Conservation (phyloP, 305 asterid genomes). For the Vinca major region DNA sequence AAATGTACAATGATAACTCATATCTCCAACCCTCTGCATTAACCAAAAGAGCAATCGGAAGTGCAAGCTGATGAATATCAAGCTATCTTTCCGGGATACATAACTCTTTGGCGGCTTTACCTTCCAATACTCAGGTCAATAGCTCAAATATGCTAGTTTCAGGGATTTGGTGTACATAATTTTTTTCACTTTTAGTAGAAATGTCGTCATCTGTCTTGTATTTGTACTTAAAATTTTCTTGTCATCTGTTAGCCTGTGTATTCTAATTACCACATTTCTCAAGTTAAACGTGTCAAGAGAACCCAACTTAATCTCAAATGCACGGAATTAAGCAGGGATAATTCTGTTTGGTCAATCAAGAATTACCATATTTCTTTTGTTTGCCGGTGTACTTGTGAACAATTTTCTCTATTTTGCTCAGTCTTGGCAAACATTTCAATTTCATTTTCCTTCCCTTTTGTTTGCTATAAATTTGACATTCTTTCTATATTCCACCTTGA, state of each 20-base stretch:
- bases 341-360: too few relatives aligned
- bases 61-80: background rate
- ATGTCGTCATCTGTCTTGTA: background rate
- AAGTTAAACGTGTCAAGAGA: too few relatives aligned
- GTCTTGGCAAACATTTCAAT: too few relatives aligned
- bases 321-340: too few relatives aligned
- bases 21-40: slow-evolving; percentile 8
- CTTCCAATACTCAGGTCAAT: slow-evolving; percentile 9
- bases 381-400: too few relatives aligned
- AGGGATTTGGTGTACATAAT: background rate
- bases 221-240: background rate
- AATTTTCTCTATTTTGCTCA: too few relatives aligned
- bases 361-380: too few relatives aligned
- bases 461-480: too few relatives aligned
- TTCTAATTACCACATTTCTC: too few relatives aligned
- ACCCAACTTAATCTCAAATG: too few relatives aligned
- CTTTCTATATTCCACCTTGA: too few relatives aligned
- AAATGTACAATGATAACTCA: background rate
- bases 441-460: too few relatives aligned
- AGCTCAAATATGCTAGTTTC: background rate
- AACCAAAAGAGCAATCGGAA: slow-evolving; percentile 3
- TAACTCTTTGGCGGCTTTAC: slow-evolving; percentile 2
- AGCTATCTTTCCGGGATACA: slow-evolving; percentile 4
- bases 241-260: background rate
- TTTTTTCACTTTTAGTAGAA: background rate